Conservation (phyloP, 1,284 basidiomycete genomes). For the Polyporus tsugae region DNA sequence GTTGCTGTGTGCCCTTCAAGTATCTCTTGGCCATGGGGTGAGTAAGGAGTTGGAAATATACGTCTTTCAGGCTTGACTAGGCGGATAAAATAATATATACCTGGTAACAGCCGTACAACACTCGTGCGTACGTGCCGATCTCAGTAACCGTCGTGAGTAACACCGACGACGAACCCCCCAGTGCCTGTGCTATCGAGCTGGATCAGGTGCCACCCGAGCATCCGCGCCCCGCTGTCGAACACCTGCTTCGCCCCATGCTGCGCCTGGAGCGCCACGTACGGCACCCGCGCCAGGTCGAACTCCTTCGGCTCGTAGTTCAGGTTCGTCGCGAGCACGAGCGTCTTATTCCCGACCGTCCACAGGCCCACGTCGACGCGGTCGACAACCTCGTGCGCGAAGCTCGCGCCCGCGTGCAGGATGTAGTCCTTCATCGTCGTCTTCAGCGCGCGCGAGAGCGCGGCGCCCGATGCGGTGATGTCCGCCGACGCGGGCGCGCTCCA, state of each 20-base stretch:
- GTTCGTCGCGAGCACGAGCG: slow-evolving; percentile 53
- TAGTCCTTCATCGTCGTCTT: slow-evolving; percentile 47
- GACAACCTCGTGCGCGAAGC: slow-evolving; percentile 39
- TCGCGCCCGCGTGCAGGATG: slow-evolving; percentile 45
- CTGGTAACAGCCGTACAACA: neutral
- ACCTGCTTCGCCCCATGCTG: slow-evolving; percentile 32
- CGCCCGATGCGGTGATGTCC: slow-evolving; percentile 67
- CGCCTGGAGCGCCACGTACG: slow-evolving; percentile 23
- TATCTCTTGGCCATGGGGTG: no score
- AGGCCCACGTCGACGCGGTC: slow-evolving; percentile 49
- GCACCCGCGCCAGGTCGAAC: slow-evolving; percentile 34
- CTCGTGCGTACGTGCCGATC: neutral
- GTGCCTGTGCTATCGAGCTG: slow-evolving; percentile 40
- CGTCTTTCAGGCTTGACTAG: no score
- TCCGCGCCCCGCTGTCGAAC: slow-evolving; percentile 42
- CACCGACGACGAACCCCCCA: slow-evolving; percentile 41
- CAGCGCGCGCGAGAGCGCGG: slow-evolving; percentile 56
- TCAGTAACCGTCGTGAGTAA: neutral
- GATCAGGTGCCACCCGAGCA: slow-evolving; percentile 32
- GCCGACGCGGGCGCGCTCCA: slow-evolving; percentile 72
- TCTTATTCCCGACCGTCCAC: slow-evolving; percentile 45
- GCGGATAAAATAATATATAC: neutral
- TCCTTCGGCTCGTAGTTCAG: slow-evolving; percentile 46
- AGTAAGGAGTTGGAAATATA: no score
- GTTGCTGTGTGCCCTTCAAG: no score